These are phyloP conservation scores for Triticum turgidum DNA, from an alignment of 176 grass and related monocot genomes.

Conservation along the genomic window DNA sequence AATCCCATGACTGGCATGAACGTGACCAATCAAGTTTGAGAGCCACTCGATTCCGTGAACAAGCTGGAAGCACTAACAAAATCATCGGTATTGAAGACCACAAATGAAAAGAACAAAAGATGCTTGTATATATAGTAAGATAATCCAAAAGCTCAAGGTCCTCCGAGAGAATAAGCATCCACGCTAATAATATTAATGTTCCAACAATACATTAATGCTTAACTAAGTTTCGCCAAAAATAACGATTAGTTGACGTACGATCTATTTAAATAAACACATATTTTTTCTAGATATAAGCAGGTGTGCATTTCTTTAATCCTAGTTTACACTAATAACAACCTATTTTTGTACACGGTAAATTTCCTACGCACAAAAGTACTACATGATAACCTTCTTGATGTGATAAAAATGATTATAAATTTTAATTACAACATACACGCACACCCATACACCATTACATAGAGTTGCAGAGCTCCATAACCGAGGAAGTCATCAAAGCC, in stretches of 20 bases:
- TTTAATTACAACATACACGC: too few relatives aligned
- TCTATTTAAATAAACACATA: background rate
- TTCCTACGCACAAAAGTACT: background rate
- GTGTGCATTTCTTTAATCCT: background rate
- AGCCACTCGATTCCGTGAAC: constrained; percentile 42
- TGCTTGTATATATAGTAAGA: background rate
- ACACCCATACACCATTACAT: background rate
- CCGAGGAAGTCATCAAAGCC: too few relatives aligned
- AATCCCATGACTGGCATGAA: constrained; percentile 33
- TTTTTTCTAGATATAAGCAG: background rate
- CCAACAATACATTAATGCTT: background rate
- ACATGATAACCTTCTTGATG: too few relatives aligned
- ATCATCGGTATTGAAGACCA: background rate
- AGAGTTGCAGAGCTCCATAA: too few relatives aligned
- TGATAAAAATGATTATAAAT: too few relatives aligned
- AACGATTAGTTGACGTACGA: background rate
- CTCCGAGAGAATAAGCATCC: constrained; percentile 15
- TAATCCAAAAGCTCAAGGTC: constrained; percentile 19
- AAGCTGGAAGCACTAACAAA: constrained; percentile 39
- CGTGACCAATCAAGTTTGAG: constrained; percentile 42
- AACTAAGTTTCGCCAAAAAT: background rate
- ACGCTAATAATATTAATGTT: constrained; percentile 2
- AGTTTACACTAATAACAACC: too few relatives aligned
- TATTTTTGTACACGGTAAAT: background rate
- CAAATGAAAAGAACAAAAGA: constrained; percentile 17